Conservation (phyloP, 2,329 filamentous ascomycete genomes). For the Neopestalotiopsis sp. region DNA sequence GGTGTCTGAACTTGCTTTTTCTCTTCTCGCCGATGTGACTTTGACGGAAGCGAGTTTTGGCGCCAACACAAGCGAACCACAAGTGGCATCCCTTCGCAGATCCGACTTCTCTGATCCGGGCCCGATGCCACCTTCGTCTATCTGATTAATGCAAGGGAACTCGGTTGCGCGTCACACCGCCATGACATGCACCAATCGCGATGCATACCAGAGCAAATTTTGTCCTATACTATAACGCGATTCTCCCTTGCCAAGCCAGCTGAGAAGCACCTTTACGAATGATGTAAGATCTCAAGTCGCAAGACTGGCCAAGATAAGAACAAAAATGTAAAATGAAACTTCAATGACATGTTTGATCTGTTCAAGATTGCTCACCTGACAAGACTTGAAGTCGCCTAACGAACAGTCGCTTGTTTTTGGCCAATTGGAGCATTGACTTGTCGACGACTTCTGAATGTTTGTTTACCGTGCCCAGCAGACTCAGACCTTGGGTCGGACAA, state of each 20-base stretch:
- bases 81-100: too few relatives aligned
- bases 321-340: not conserved
- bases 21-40: too few relatives aligned
- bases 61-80: too few relatives aligned
- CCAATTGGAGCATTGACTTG: not conserved
- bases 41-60: too few relatives aligned
- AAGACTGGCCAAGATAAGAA: not conserved
- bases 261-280: not conserved
- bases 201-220: not conserved
- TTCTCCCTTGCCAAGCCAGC: not conserved
- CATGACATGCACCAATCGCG: not conserved
- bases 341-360: not conserved
- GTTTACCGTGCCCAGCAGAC: not conserved
- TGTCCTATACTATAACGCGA: not conserved
- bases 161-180: not conserved
- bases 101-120: not conserved
- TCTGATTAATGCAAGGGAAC: not conserved
- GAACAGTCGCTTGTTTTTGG: not conserved
- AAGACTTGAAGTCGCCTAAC: not conserved
- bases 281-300: not conserved
- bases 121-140: not conserved
- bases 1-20: too few relatives aligned
- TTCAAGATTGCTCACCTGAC: not conserved
- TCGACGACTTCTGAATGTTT: not conserved
- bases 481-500: not conserved